phyloP scores from a whole-genome alignment of 2,329 filamentous ascomycete genomes.

The Botryotinia narcissicola region DNA sequence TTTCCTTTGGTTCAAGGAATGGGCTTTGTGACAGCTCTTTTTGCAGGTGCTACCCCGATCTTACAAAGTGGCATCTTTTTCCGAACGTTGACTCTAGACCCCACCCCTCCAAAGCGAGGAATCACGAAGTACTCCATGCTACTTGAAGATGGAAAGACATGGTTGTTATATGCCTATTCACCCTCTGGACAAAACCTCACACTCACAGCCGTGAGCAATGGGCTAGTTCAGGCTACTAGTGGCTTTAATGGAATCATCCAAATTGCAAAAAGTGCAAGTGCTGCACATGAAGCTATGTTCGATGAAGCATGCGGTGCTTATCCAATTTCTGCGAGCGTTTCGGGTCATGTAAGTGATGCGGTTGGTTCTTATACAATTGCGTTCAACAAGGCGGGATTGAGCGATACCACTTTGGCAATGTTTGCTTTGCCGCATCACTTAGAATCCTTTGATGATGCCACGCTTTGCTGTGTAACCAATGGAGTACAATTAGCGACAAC shows the following conservation, averaged over 20 bases:
- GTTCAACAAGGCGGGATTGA: constrained; percentile 69
- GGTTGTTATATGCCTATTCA: constrained; percentile 76
- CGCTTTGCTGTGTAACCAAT: not conserved
- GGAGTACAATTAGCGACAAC: constrained; percentile 61
- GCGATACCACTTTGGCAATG: constrained; percentile 66
- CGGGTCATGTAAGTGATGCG: constrained; percentile 57
- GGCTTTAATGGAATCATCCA: constrained; percentile 79
- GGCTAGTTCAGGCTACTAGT: constrained; percentile 60
- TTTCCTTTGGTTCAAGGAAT: constrained; percentile 89
- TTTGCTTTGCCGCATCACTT: constrained; percentile 87
- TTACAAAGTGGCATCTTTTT: constrained; percentile 77
- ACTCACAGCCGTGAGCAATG: constrained; percentile 66
- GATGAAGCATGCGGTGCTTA: constrained; percentile 77
- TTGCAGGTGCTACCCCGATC: constrained; percentile 65
- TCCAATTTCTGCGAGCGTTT: constrained; percentile 60
- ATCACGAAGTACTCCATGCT: constrained; percentile 73
- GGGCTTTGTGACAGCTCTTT: constrained; percentile 79
- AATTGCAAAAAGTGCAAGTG: constrained; percentile 60
- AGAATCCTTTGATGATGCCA: constrained; percentile 63
- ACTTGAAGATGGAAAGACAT: constrained; percentile 69
- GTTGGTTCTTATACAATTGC: constrained; percentile 70
- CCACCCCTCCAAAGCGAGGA: constrained; percentile 56
- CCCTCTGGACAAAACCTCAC: constrained; percentile 59
- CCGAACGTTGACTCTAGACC: constrained; percentile 58
- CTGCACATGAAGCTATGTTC: constrained; percentile 63